Base-by-base conservation (phyloP, 768 basidiomycete genomes). In the Termitomyces sp. region DNA sequence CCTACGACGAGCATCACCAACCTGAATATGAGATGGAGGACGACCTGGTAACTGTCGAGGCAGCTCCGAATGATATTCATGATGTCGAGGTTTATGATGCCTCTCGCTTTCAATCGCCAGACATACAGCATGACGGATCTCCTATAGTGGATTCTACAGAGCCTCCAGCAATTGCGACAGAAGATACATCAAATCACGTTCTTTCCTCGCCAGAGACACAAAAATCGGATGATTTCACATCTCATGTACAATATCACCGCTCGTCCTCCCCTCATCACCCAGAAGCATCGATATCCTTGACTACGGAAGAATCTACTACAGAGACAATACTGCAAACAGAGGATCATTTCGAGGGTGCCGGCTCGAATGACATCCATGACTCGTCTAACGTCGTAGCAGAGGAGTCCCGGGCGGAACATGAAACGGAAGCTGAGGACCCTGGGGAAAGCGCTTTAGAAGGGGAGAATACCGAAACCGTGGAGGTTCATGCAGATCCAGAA, bases 1-100 rank as follows among this genome's bases (percentile, higher is more conserved):
- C 79, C 52, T 80, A 81, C 59, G 74, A 78, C 40, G 81, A 78
- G 44, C 74, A 73, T 20, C 68, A 73, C 20, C 75, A 78, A 65
- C 69, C 71, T 44, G 87, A 88, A 71, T 88, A 84, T 64, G 83
- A 84, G 50, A 85, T 84, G 83, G 74, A 74, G 11, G 81, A 84
- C 53, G 81, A 78, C 61, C 71, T 67, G 28, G 73, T 71, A 61
- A 63, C 68, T 32, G 71, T 67, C 11, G 68, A 67, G 32, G 62
- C 66, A 18, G 71, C 66, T 46, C 55, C 65, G 48, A 64, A 67
- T 59, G 78, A 80, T 52, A 59, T 77, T 51, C 65, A 77, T 57
- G 84, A 85, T 66, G 76, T 84, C 24, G 81, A 84, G 60, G 76
- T 84, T 15, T 76, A 77, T 59, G 83, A 82, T 63, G 76, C 70